These are phyloP conservation scores for Prunus armeniaca DNA, from an alignment of 306 rosid species.

Conservation along the genomic window DNA sequence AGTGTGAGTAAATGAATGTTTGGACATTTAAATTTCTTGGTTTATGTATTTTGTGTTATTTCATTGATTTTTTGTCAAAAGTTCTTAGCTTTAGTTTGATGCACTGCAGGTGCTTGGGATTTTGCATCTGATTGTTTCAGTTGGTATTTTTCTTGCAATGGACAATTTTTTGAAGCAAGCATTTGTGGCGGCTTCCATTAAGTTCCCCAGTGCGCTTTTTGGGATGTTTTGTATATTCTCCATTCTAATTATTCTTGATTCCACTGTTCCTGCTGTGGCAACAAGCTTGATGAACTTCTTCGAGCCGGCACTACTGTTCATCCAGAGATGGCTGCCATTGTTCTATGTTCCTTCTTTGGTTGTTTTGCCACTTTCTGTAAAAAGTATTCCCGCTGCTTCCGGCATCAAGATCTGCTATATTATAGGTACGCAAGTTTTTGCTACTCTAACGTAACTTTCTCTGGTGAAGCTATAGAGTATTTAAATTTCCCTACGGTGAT, in stretches of 20 bases:
- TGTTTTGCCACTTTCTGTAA: conserved; percentile 77
- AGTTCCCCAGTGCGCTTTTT: conserved; percentile 90
- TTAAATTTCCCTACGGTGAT: neutral
- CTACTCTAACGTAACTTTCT: neutral
- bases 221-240: conserved; percentile 97
- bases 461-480: neutral
- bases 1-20: conserved; percentile 33
- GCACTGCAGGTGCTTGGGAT: conserved; percentile 50
- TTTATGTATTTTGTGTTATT: neutral
- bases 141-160: conserved; percentile 62
- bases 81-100: neutral
- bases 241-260: conserved; percentile 58
- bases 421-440: conserved; percentile 44
- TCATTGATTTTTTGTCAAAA: neutral
- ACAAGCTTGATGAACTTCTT: conserved; percentile 66
- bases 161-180: conserved; percentile 62
- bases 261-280: conserved; percentile 66
- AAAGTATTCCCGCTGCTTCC: conserved; percentile 82
- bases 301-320: conserved; percentile 79
- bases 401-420: conserved; percentile 80
- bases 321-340: conserved; percentile 93
- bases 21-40: no score
- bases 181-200: conserved; percentile 74
- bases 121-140: conserved; percentile 63
- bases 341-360: conserved; percentile 92